Percentiles rank a stretch among this genome's conserved stretches.
Evolutionary conservation across 2,329 filamentous ascomycete genomes (phyloP).

Genomic region (Aureobasidium sp.): DNA sequence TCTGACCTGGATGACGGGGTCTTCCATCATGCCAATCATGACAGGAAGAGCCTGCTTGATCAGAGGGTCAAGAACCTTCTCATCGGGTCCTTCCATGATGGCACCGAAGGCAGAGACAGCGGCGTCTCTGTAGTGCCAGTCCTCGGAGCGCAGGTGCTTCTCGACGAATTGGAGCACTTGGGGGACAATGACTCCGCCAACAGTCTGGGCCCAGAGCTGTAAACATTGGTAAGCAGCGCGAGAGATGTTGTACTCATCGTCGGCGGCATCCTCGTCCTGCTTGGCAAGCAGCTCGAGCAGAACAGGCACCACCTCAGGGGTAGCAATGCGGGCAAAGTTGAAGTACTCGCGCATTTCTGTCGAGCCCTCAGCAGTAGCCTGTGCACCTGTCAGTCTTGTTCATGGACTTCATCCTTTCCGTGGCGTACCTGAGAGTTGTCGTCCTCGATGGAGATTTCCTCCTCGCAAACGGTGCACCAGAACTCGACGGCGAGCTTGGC

Average conservation of each 20-base stretch:
- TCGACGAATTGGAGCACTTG: conserved; percentile 90
- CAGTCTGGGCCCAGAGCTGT: conserved; percentile 89
- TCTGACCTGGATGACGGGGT: conserved; percentile 80
- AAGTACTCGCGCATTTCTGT: conserved; percentile 87
- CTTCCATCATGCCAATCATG: conserved; percentile 87
- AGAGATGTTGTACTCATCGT: conserved; percentile 96
- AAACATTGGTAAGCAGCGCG: conserved; percentile 94
- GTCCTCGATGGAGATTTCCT: conserved; percentile 96
- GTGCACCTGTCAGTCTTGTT: not conserved
- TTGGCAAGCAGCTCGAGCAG: conserved; percentile 83
- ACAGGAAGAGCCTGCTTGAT: conserved; percentile 93
- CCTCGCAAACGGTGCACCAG: conserved; percentile 99
- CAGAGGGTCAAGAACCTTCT: conserved; percentile 83
- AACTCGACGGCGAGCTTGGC: conserved; percentile 98
- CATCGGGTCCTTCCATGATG: conserved; percentile 97
- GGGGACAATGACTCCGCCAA: conserved; percentile 74
- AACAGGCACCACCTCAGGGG: conserved; percentile 88
- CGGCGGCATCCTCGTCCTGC: conserved; percentile 93
- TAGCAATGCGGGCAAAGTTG: conserved; percentile 90
- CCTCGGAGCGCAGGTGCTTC: conserved; percentile 76
- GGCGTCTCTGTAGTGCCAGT: conserved; percentile 93
- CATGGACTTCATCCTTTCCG: not conserved
- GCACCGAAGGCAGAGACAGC: conserved; percentile 95
- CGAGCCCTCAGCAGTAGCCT: conserved; percentile 59
- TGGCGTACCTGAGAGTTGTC: conserved; percentile 71